Evolutionary conservation across 2,329 filamentous ascomycete genomes (phyloP), one percentile per base, ranked within the genome.

Genomic region (Neurospora sp.): DNA sequence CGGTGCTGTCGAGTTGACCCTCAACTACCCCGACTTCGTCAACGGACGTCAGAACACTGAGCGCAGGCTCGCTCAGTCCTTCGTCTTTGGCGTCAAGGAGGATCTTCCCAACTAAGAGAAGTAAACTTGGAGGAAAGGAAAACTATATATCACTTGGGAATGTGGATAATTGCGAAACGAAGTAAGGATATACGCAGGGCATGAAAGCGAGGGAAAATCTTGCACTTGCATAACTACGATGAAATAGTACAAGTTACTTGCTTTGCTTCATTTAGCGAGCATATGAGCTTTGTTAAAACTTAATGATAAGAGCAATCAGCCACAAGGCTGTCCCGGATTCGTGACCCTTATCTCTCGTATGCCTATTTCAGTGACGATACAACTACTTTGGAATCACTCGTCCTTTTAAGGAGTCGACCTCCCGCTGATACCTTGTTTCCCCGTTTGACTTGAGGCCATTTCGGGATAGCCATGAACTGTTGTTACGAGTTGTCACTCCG

Each of bases 11-110:
- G 94, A 97, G 86, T 84, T 97, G 78, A 97, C 94, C 39, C 88
- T 97, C 79, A 97, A 97, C 87, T 96, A 97, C 85, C 94, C 94
- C 71, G 93, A 97, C 83, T 97, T 97, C 79, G 93, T 97, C 85
- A 97, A 97, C 83, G 81, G 81, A 70, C 88, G 91, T 77, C 82
- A 86, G 80, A 93, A 93, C 85, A 82, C 79, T 23, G 89, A 91
- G 84, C 84, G 88, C 70, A 83, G 88, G 69, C 83, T 91, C 68
- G 83, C 85, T 67, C 84, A 85, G 77, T 76, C 76, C 52, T 85
- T 84, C 72, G 77, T 77, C 72, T 81, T 80, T 73, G 80, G 78
- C 28, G 74, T 79, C 33, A 74, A 62, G 52, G 52, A 62, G 52
- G 28, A 62, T 62, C 73, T 67, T 69, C 74, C 28, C 81, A 80